Percentiles rank a stretch among this genome's conserved stretches.
Conservation (phyloP, 2,329 filamentous ascomycete genomes). For the Fusarium sp. region DNA sequence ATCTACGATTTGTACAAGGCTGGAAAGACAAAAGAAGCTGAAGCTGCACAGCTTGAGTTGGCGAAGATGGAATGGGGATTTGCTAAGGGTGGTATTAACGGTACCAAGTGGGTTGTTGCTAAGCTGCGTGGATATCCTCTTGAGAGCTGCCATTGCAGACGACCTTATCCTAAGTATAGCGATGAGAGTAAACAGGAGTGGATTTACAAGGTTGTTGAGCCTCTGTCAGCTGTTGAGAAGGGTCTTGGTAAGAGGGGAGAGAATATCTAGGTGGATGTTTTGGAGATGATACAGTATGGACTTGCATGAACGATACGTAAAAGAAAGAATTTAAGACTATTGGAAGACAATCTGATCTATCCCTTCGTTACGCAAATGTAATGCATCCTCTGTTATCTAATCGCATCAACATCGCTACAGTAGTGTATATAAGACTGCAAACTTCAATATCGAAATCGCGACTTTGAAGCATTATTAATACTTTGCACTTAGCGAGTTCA, state of each 20-base stretch:
- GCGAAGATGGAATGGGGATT: slow-evolving; percentile 67
- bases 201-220: slow-evolving; percentile 47
- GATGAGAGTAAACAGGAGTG: slow-evolving; percentile 50
- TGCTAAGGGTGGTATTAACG: slow-evolving; percentile 69
- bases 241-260: slow-evolving; percentile 38
- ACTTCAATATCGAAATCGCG: no score
- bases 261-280: neutral
- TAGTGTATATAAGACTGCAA: neutral
- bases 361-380: no score
- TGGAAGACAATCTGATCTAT: neutral
- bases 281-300: neutral
- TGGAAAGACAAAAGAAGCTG: slow-evolving; percentile 61
- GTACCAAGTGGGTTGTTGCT: slow-evolving; percentile 70
- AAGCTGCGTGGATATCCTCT: slow-evolving; percentile 64
- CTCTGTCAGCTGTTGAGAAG: slow-evolving; percentile 37
- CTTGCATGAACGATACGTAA: neutral
- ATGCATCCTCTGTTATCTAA: no score
- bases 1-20: slow-evolving; percentile 61
- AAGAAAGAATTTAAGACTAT: neutral
- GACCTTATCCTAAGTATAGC: slow-evolving; percentile 64
- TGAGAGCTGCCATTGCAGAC: slow-evolving; percentile 62
- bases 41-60: slow-evolving; percentile 62
- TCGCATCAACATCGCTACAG: neutral
- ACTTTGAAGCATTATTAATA: no score
- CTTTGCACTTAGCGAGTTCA: neutral